A percentile compares a stretch with the other conserved stretches of the same genome.
These are phyloP conservation scores for Drechslerella stenobrocha DNA, from an alignment of 2,329 filamentous ascomycete species.

Conservation along the genomic window DNA sequence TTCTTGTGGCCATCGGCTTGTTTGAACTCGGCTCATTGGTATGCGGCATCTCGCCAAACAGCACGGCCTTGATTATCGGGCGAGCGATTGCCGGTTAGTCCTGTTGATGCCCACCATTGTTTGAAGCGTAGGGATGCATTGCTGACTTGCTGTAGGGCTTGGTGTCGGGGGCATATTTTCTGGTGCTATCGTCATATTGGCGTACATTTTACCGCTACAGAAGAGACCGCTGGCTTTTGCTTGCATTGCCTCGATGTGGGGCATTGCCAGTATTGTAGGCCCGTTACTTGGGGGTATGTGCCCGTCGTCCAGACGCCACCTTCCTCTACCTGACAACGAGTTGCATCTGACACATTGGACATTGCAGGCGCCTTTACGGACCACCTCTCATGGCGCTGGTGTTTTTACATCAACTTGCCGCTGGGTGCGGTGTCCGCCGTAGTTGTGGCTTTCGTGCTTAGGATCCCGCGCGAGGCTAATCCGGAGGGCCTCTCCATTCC, in stretches of 20 bases:
- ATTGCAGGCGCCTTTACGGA: constrained; percentile 60
- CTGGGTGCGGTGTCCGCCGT: constrained; percentile 60
- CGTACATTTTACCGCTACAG: constrained; percentile 52
- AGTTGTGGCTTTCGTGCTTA: constrained; percentile 60
- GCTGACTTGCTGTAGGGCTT: constrained; percentile 55
- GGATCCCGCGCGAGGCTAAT: constrained; percentile 53
- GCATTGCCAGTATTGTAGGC: constrained; percentile 59
- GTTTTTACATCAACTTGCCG: constrained; percentile 65
- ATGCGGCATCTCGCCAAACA: constrained; percentile 62
- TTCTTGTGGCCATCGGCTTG: constrained; percentile 55
- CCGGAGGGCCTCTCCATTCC: constrained; percentile 53
- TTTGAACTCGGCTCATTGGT: constrained; percentile 59
- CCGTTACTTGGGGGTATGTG: constrained; percentile 60
- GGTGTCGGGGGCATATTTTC: constrained; percentile 63
- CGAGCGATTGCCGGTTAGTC: constrained; percentile 61
- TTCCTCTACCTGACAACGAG: too few relatives aligned
- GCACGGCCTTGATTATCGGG: constrained; percentile 61
- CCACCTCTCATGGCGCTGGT: constrained; percentile 60
- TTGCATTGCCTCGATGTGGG: constrained; percentile 58
- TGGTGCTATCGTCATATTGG: constrained; percentile 60
- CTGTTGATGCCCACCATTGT: not conserved
- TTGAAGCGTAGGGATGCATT: not conserved
- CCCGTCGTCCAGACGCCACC: constrained; percentile 59
- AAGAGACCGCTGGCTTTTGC: constrained; percentile 53
- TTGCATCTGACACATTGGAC: constrained; percentile 53